Evolutionary conservation across 495 filamentous ascomycete genomes (phyloP), one percentile per base, ranked within the genome.

Genomic region (Friedmanniomyces endolithicus): DNA sequence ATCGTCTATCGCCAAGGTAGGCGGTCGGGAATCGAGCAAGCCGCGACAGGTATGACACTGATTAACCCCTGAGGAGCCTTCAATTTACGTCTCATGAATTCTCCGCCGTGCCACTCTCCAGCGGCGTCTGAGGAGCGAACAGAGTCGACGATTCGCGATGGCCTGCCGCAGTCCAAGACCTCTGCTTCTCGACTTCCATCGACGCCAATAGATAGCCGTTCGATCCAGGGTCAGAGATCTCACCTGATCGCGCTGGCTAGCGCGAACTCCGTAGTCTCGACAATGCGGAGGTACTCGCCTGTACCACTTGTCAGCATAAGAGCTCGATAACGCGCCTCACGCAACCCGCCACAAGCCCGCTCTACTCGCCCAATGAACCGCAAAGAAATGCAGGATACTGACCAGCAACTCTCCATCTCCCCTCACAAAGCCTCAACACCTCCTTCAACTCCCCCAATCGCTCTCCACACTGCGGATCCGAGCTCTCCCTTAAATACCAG

Each of bases 121-220:
- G 47, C 25, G 47, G 47, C 29, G 24, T 50, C 17, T 6, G 24
- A 35, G 47, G 47, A 6, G 47, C 47, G 47, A 50, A 50, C 47
- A 50, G 34, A 23, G 34, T 50, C 23, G 47, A 50, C 47, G 47
- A 50, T 25, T 50, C 47, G 4, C 11, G 47, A 50, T 50, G 47
- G 47, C 72, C 55, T 74, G 70, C 48, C 71, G 72, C 6, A 67
- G 69, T 40, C 71, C 71, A 23, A 72, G 72, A 56, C 60, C 41
- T 16, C 73, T 67, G 12, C 59, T 74, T 19, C 49, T 71, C 7
- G 60, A 66, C 41, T n/a, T n/a, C n/a, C n/a, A n/a, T n/a, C n/a
- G n/a, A 69, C 73, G 73, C 20, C 72, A 75, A 49, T 74, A 69
- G 46, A 70, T 71, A 6, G 62, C 75, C 9, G 72, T 73, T 1